These are phyloP conservation scores for Elaeagnus macrophylla DNA, from an alignment of 306 rosid genomes.

Conservation along the genomic window DNA sequence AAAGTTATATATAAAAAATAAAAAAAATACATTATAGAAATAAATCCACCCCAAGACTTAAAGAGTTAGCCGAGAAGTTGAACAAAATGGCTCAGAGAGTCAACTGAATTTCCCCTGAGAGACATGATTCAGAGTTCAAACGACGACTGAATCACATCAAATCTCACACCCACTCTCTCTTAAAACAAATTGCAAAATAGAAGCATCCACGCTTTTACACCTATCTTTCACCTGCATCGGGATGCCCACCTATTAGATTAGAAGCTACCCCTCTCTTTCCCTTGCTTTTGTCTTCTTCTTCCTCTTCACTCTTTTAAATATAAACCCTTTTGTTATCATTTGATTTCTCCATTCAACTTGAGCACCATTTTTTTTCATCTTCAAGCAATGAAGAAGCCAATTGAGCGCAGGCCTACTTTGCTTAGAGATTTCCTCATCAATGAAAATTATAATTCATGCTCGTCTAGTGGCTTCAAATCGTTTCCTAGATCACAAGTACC, in stretches of 20 bases:
- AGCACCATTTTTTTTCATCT: background rate
- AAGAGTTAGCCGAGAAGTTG: background rate
- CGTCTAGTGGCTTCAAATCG: slow-evolving; percentile 51
- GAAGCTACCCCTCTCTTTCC: slow-evolving; percentile 52
- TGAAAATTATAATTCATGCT: slow-evolving; percentile 34
- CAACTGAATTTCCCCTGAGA: slow-evolving; percentile 30
- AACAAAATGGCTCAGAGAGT: slow-evolving; percentile 10
- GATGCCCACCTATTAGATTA: slow-evolving; percentile 34
- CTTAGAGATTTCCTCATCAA: slow-evolving; percentile 56
- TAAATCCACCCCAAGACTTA: background rate
- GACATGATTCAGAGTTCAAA: slow-evolving; percentile 33
- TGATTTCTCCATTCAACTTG: background rate
- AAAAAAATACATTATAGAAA: too few species aligned
- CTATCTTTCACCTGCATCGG: slow-evolving; percentile 20
- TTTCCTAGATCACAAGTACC: slow-evolving; percentile 31
- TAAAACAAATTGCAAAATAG: slow-evolving; percentile 15
- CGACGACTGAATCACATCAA: slow-evolving; percentile 11
- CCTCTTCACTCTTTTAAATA: slow-evolving; percentile 20
- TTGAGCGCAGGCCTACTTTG: slow-evolving; percentile 42
- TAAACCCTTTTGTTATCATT: background rate
- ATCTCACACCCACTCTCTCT: slow-evolving; percentile 8
- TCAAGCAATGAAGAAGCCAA: slow-evolving; percentile 10
- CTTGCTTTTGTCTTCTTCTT: slow-evolving; percentile 6
- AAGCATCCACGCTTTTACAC: slow-evolving; percentile 45
- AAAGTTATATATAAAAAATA: too few species aligned